Evolutionary conservation across 2,329 filamentous ascomycete species (phyloP), one percentile per base, ranked within the genome.

Genomic region (Delphinella strobiligena): DNA sequence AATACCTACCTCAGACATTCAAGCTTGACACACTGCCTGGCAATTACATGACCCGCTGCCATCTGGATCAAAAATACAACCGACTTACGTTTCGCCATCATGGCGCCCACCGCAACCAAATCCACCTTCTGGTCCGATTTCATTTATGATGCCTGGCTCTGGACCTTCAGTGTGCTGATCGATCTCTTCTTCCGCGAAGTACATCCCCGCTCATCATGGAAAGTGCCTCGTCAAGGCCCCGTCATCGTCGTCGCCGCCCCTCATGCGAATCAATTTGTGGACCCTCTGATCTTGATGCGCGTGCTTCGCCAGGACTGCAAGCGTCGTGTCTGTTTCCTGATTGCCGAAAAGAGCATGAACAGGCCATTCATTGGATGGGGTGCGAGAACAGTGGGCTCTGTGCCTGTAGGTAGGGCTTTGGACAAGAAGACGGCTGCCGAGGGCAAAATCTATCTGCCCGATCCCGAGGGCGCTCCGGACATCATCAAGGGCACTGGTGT

Each of bases 101-200:
- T 41, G 39, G 27, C 34, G 4, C 30, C 18, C 30, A 32, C 8
- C 30, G 8, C 30, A 5, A 16, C 5, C 15, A 41, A 33, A 30
- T 31, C 34, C 30, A 34, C 15, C 39, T 41, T 41, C 24, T 42
- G 38, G 31, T 17, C 37, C 29, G 32, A 49, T 42, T 38, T 60
- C 31, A 47, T 54, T 40, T 88, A 88, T 59, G 82, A 88, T 63
- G 69, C 78, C 43, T 82, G 87, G 54, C 69, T 88, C 22, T 86
- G 82, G 72, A 71, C 71, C 36, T 81, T 87, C 57, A 82, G 80
- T 31, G 75, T 96, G 47, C 71, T 96, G 38, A 79, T 93, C 49
- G 91, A 98, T 62, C 78, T 95, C 50, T 98, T 98, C 75, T 98
- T 98, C 69, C 81, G 91, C 51, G 91, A 98, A 63, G 86, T 98